phyloP scores from a whole-genome alignment of 2,329 filamentous ascomycete species.

The Venturia pyrina region DNA sequence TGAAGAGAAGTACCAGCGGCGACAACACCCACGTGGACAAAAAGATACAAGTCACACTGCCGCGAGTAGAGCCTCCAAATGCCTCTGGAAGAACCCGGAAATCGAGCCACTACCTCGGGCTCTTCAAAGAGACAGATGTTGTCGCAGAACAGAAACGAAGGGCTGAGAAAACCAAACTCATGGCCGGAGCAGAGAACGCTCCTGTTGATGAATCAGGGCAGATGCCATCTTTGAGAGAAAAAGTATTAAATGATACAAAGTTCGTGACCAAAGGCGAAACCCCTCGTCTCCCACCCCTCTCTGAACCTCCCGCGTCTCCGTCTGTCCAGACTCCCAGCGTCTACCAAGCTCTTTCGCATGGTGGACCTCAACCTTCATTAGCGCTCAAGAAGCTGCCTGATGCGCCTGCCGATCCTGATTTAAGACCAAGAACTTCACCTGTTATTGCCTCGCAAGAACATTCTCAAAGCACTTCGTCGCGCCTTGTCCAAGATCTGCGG shows the following conservation, averaged over 20 bases:
- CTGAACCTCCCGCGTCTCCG: background rate
- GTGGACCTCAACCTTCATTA: constrained; percentile 1
- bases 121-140: constrained; percentile 54
- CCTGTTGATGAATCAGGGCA: background rate
- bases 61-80: constrained; percentile 43
- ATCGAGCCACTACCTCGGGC: constrained; percentile 53
- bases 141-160: constrained; percentile 42
- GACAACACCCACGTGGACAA: constrained; percentile 45
- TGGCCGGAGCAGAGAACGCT: constrained; percentile 7
- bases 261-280: background rate
- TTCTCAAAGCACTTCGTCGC: constrained; percentile 8
- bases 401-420: background rate
- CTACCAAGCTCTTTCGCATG: constrained; percentile 5
- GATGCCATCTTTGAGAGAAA: background rate
- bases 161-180: constrained; percentile 20
- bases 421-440: constrained; percentile 2
- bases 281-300: background rate
- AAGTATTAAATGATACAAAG: background rate
- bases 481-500: constrained; percentile 8
- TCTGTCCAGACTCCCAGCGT: constrained; percentile 1
- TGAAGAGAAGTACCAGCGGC: constrained; percentile 30
- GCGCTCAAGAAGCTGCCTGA: constrained; percentile 1
- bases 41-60: constrained; percentile 53
- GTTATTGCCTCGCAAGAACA: constrained; percentile 1
- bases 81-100: constrained; percentile 52